Evolutionary conservation across 768 basidiomycete species (phyloP), one percentile per base, ranked within the genome.

Genomic region (Steccherinum ochraceum): DNA sequence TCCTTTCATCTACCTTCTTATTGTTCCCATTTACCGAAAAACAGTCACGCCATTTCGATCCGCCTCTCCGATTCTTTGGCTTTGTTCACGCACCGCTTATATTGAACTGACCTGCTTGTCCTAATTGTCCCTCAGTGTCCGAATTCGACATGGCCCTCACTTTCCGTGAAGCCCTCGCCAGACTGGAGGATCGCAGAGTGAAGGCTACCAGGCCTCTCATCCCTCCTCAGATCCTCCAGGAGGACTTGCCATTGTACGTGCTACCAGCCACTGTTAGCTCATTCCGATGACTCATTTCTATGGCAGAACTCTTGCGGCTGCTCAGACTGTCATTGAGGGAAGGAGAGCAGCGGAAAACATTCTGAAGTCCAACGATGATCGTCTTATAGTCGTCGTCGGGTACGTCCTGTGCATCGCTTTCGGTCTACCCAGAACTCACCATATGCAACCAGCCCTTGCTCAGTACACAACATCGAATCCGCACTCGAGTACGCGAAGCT

Each of bases 221-320:
- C 51, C 93, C 93, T 46, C 93, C 93, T 19, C 93, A 94, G 63
- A 95, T 97, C 54, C 77, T 97, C 1, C 87, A 89, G 58, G 93
- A 97, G 67, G 93, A 97, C 67, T 77, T 89, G n/a, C 90, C 90
- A 40, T 69, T 92, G 88, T 89, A 69, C 47, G 81, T 71, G 30
- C 30, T 18, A 39, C 10, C 41, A 43, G 5, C 7, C 41, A n/a
- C 21, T 5, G 7, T 10, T 43, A 5, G 41, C 41, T 43, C 7
- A 40, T 25, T 42, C 24, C 26, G 16, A 41, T 50, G 41, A 19
- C 30, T 35, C 30, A 35, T 16, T n/a, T n/a, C 30, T 16, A 35
- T 2, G 45, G 19, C 35, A 93, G 89, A 51, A 86, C 87, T 54
- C 71, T 93, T 51, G 72, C 76, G 61, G 80, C 87, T 19, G 93